phyloP scores from a whole-genome alignment of 495 filamentous ascomycete species.

The Aspergillus steynii region DNA sequence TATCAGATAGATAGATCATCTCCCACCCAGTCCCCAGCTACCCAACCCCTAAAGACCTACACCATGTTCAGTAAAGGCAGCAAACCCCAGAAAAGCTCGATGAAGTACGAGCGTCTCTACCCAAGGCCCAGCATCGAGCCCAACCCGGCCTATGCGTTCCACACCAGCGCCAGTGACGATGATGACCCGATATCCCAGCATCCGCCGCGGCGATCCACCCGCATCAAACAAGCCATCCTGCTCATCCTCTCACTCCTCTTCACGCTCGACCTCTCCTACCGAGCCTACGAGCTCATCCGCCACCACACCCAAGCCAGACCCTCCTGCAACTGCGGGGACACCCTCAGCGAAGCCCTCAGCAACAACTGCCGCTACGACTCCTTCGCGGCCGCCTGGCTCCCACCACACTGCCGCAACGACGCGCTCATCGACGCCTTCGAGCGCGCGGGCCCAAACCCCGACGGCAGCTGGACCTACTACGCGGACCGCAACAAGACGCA shows the following conservation, averaged over 20 bases:
- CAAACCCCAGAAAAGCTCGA: neutral
- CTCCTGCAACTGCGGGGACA: constrained; percentile 10
- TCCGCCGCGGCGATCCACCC: too few species aligned
- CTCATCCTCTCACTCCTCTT: neutral
- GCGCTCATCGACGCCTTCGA: constrained; percentile 7
- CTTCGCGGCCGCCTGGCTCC: constrained; percentile 9
- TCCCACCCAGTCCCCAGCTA: too few species aligned
- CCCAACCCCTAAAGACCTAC: too few species aligned
- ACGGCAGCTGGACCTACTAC: constrained; percentile 8
- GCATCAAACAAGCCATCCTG: neutral
- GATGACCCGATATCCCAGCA: too few species aligned
- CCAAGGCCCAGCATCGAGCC: neutral
- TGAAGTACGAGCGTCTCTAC: constrained; percentile 4
- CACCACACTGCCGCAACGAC: constrained; percentile 8
- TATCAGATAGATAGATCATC: too few species aligned
- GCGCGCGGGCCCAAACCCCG: constrained; percentile 4
- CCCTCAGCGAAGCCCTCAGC: neutral
- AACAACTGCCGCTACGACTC: constrained; percentile 7
- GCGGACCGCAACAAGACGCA: constrained; percentile 5
- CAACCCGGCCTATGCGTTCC: neutral
- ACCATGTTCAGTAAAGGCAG: neutral
- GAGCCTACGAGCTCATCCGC: neutral
- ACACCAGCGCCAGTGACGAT: too few species aligned
- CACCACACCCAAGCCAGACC: neutral
- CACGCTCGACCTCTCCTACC: neutral